Conservation (phyloP, 768 basidiomycete genomes). For the Fomitopsis pulvina region DNA sequence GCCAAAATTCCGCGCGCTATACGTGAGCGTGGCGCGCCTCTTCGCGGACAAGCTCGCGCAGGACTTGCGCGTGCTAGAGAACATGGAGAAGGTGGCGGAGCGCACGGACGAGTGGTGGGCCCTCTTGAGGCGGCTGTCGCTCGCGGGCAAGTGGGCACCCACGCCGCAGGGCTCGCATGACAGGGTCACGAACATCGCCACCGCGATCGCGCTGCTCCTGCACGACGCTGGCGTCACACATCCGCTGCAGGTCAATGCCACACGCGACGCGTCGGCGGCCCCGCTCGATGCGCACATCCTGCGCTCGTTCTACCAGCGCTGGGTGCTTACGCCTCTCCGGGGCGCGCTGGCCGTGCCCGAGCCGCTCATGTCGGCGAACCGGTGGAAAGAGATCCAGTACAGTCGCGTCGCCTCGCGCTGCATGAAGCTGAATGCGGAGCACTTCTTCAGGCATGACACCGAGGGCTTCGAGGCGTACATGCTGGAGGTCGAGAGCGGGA, state of each 20-base stretch:
- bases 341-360: constrained; percentile 41
- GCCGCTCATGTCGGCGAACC: constrained; percentile 52
- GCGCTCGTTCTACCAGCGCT: constrained; percentile 52
- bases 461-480: constrained; percentile 56
- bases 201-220: constrained; percentile 53
- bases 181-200: constrained; percentile 54
- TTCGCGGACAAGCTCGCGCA: constrained; percentile 45
- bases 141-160: constrained; percentile 70
- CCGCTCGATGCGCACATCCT: constrained; percentile 35
- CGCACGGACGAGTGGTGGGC: constrained; percentile 26
- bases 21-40: constrained; percentile 53
- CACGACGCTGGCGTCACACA: constrained; percentile 27
- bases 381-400: constrained; percentile 54
- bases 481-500: constrained; percentile 46
- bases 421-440: constrained; percentile 51
- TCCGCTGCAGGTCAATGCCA: constrained; percentile 11
- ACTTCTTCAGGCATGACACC: constrained; percentile 53
- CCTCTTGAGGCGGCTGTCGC: constrained; percentile 39
- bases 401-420: constrained; percentile 51
- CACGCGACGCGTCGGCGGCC: constrained; percentile 24
- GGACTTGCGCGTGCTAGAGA: constrained; percentile 38
- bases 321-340: constrained; percentile 54
- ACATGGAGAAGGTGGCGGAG: constrained; percentile 19
- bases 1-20: constrained; percentile 54
- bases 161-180: constrained; percentile 55